Evolutionary conservation across 2,329 filamentous ascomycete species (phyloP), one percentile per base, ranked within the genome.

Genomic region (Berkeleyomyces rouxiae): DNA sequence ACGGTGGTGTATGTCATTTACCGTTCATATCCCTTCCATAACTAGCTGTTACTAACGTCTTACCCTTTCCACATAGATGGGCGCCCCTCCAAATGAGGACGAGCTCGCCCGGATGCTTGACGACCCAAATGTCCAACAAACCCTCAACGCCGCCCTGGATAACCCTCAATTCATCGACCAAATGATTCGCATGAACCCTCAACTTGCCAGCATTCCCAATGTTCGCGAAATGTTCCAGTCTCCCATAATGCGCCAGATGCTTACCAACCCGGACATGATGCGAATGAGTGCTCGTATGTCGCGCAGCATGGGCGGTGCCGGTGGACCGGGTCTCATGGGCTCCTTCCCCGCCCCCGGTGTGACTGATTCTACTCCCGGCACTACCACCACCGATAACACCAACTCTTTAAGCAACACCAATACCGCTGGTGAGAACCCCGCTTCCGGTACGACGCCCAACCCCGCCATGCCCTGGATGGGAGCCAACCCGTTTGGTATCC

Each of bases 101-200:
- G 81, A 87, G 64, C 82, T 99, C 72, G 82, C 90, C 63, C 81
- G 84, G 67, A 87, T 96, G 83, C 84, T 99, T 69, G 84, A 88
- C 66, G 90, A 97, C 70, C 93, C 93, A 31, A 86, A 89, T 70
- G 85, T 95, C 63, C 83, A 88, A 66, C 86, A 90, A 67, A 85
- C 86, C 62, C 88, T 99, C 82, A 95, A 93, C 73, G 92, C 96
- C 74, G 90, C 91, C 43, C 86, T 99, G 72, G 88, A 91, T 73
- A 97, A 97, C 74, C 92, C 93, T n/a, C 82, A 85, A 16, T 87
- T 99, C 68, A 82, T 97, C 71, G 90, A 97, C 70, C 89, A 95
- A 82, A 88, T 97, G 81, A 90, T 99, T 68, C 84, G 93, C 69
- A 83, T 87, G 70, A 96, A 96, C 71, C 93, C 93, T 2, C 86